Conservation (phyloP, 257 asterid species). For the Leonotis leonurus region DNA sequence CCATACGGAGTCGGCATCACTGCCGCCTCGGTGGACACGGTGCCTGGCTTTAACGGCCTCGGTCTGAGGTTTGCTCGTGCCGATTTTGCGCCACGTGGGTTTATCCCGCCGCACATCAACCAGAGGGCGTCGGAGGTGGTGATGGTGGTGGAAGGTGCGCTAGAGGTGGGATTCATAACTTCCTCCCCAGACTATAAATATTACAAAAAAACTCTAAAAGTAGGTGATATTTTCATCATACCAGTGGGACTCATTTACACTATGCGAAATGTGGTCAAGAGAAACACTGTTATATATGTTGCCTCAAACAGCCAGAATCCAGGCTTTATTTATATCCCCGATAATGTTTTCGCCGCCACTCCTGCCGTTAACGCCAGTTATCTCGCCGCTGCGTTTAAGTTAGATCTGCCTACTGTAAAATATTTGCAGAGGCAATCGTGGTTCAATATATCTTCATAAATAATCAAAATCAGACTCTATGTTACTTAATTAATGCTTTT, state of each 20-base stretch:
- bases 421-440: too few species aligned
- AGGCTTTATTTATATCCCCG: background rate
- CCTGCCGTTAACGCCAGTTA: background rate
- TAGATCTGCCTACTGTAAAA: background rate
- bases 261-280: conserved; percentile 17
- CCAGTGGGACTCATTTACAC: conserved; percentile 32
- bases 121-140: conserved; percentile 27
- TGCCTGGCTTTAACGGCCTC: conserved; percentile 30
- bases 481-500: too few species aligned
- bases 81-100: conserved; percentile 18
- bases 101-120: conserved; percentile 31
- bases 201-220: conserved; percentile 15
- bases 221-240: conserved; percentile 24
- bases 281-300: background rate
- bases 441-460: too few species aligned
- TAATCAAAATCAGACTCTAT: too few species aligned
- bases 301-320: conserved; percentile 26
- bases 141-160: conserved; percentile 24
- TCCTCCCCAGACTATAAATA: conserved; percentile 15
- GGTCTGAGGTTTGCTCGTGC: conserved; percentile 15
- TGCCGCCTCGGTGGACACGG: background rate
- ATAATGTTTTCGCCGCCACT: background rate
- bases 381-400: background rate
- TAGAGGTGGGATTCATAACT: conserved; percentile 31
- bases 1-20: conserved; percentile 3